A percentile compares a stretch with the other conserved stretches of the same genome.
phyloP scores from a whole-genome alignment of 306 rosid species.

The Boehmeria nivea region DNA sequence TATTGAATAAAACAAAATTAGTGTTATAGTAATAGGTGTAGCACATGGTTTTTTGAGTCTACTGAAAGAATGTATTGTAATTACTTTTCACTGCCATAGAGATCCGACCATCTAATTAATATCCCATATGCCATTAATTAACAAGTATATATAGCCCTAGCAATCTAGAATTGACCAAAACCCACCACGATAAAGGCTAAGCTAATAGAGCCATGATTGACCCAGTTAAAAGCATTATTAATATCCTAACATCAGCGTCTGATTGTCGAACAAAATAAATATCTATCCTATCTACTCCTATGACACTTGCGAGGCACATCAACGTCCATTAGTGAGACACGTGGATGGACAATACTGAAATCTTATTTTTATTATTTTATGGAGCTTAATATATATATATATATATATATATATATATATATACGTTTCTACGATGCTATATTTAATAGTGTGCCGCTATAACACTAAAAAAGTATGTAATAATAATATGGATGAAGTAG shows the following conservation, averaged over 20 bases:
- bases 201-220: neutral
- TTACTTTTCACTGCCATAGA: neutral
- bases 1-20: too few species aligned
- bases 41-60: neutral
- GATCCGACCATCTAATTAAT: conserved; percentile 12
- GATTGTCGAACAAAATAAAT: neutral
- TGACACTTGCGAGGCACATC: neutral
- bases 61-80: too few species aligned
- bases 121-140: conserved; percentile 6
- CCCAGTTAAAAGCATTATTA: conserved; percentile 1
- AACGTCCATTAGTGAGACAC: conserved; percentile 6
- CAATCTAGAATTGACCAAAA: conserved; percentile 8
- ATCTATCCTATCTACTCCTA: too few species aligned
- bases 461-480: too few species aligned
- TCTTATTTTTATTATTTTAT: neutral
- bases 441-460: too few species aligned
- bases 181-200: neutral
- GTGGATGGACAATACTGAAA: too few species aligned
- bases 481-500: too few species aligned
- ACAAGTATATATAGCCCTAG: neutral
- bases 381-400: neutral
- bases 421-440: too few species aligned
- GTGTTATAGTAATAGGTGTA: neutral
- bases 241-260: neutral
- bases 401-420: neutral